A percentile compares a stretch with the other conserved stretches of the same genome.
phyloP scores from a whole-genome alignment of 768 basidiomycete species.

The Podaxis sp. region DNA sequence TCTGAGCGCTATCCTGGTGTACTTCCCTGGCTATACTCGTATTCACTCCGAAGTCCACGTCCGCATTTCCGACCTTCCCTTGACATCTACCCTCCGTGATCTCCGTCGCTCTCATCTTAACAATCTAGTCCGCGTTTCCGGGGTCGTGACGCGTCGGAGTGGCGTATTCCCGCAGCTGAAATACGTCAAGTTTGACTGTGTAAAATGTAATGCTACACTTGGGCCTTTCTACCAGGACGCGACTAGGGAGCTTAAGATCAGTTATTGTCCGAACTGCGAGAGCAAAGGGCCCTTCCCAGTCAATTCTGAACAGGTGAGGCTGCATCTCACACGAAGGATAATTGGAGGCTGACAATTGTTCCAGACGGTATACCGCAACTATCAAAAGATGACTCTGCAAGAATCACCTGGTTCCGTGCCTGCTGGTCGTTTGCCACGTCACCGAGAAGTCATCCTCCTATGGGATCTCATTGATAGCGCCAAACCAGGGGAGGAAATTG shows the following conservation, averaged over 20 bases:
- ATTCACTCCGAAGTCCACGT: slow-evolving; percentile 99
- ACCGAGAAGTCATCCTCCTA: slow-evolving; percentile 93
- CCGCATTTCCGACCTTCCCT: slow-evolving; percentile 91
- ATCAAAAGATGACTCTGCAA: slow-evolving; percentile 98
- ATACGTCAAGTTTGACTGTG: slow-evolving; percentile 98
- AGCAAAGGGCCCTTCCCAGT: slow-evolving; percentile 93
- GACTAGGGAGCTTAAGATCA: slow-evolving; percentile 89
- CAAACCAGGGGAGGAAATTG: slow-evolving; percentile 98
- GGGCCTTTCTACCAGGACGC: slow-evolving; percentile 99
- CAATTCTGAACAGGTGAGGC: slow-evolving; percentile 88
- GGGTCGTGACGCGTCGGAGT: slow-evolving; percentile 92
- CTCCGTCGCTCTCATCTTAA: slow-evolving; percentile 91
- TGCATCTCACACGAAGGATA: background rate
- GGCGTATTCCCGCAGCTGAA: slow-evolving; percentile 99
- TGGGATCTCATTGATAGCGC: slow-evolving; percentile 99
- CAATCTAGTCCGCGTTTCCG: slow-evolving; percentile 91
- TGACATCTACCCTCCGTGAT: slow-evolving; percentile 88
- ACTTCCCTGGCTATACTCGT: slow-evolving; percentile 93
- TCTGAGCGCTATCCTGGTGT: slow-evolving; percentile 89
- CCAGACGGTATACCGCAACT: slow-evolving; percentile 96
- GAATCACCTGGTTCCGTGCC: slow-evolving; percentile 98
- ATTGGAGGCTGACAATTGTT: background rate
- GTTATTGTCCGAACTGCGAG: slow-evolving; percentile 93
- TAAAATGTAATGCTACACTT: slow-evolving; percentile 89
- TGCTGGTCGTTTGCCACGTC: slow-evolving; percentile 93